Base-by-base conservation (phyloP, 495 filamentous ascomycete genomes). In the Aspergillus steynii region DNA sequence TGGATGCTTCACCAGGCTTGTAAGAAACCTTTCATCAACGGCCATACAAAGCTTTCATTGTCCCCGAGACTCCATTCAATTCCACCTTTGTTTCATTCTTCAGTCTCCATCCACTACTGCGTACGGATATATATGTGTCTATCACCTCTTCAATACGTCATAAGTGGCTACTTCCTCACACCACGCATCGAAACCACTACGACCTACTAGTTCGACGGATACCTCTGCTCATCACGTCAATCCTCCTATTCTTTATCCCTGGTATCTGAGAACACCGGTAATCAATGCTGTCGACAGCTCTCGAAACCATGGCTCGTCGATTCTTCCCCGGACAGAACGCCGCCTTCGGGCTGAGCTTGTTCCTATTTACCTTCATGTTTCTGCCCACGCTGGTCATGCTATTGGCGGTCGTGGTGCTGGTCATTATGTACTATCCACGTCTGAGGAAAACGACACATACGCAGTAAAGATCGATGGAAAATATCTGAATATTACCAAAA, bases 311-410 rank as follows among this genome's bases (percentile, higher is more conserved):
- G 72, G 69, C 69, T 10, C 72, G 70, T 34, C 71, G 66, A 29
- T 59, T 74, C 31, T 66, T 75, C 34, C 68, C 60, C 50, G 69
- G 68, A 32, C 71, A 74, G 15, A 69, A 67, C 55, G 50, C 69
- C 49, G 69, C 72, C 58, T 63, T 79, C 20, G 74, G 76, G 20
- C 53, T 79, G 54, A 77, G 74, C 46, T 12, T 75, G 1, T 57
- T 79, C 29, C 67, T 79, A 7, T 79, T 79, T 45, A 69, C 67
- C 7, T 79, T 77, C 50, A 74, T 74, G 68, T 81, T 77, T 20
- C 45, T 79, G 7, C 76, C 76, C 0, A 79, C 76, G 1, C 65
- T 79, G 29, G 61, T 79, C 8, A 63, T 79, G 12, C 58, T 79
- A 0, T 48, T 75, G 9, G 74, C 72, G 0, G 76, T 79, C 2